phyloP scores from a whole-genome alignment of 2,329 filamentous ascomycete genomes.

The Sarocladium kiliense region DNA sequence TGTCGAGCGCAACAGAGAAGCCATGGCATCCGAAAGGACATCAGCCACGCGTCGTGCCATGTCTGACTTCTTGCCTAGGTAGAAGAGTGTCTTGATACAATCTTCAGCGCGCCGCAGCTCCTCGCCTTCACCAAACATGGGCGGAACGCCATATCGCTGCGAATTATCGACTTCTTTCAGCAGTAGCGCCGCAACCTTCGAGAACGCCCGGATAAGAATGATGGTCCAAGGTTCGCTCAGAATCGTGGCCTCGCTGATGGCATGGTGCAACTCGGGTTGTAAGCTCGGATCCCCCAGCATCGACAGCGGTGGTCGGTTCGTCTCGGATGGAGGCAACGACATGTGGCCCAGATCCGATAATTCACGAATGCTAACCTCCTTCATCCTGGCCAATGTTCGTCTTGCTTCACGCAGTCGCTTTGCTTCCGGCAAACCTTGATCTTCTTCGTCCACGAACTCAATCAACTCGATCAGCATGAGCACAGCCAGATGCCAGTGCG shows the following conservation, averaged over 20 bases:
- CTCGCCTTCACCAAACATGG: conserved; percentile 16
- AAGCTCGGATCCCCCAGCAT: conserved; percentile 12
- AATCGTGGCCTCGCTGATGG: conserved; percentile 49
- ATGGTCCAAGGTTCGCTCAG: conserved; percentile 57
- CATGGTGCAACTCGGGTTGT: conserved; percentile 43
- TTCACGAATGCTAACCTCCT: conserved; percentile 36
- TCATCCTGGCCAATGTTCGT: conserved; percentile 33
- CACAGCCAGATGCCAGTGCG: conserved; percentile 53
- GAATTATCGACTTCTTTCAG: conserved; percentile 29
- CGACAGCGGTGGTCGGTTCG: conserved; percentile 13
- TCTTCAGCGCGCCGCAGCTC: conserved; percentile 34
- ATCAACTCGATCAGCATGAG: conserved; percentile 51
- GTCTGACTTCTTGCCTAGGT: conserved; percentile 51
- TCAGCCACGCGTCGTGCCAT: conserved; percentile 22
- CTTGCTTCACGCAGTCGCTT: conserved; percentile 21
- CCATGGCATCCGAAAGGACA: conserved; percentile 6
- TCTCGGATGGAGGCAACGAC: conserved; percentile 30
- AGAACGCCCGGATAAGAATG: conserved; percentile 47
- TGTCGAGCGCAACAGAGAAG: background rate
- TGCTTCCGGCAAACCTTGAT: conserved; percentile 20
- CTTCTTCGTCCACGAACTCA: conserved; percentile 40
- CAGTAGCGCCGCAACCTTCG: conserved; percentile 35
- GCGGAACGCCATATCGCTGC: conserved; percentile 18
- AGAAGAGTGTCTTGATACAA: conserved; percentile 49
- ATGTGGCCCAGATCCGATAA: conserved; percentile 44